Evolutionary conservation across 2,329 filamentous ascomycete species (phyloP), one percentile per base, ranked within the genome.

Genomic region (Ceratocystis colombiana): DNA sequence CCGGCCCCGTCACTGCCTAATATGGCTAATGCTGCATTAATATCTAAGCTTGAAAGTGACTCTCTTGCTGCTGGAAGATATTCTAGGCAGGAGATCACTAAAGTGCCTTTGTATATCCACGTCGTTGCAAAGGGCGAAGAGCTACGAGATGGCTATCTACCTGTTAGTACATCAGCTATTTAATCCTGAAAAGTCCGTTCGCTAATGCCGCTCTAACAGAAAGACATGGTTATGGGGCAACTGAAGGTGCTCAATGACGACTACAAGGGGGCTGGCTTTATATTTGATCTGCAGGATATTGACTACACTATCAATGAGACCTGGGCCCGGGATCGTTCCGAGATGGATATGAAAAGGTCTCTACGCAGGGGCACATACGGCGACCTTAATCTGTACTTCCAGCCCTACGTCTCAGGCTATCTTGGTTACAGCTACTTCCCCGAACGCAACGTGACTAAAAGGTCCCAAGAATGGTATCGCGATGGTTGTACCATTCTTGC

Each of bases 371-470:
- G 79, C 61, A 73, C 74, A 67, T 80, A 80, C 72, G 68, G 68
- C 28, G 71, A 71, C n/a, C 73, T 76, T 5, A 76, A 73, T 70
- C 70, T 78, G 48, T 75, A 77, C 67, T 74, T 75, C 57, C 72
- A 77, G 64, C 71, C 71, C 22, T 68, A 71, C 59, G 71, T 79
- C 57, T 73, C 71, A 62, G 72, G 72, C 63, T 71, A 75, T 61
- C 73, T 80, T 7, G 77, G 79, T 12, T 78, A 79, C 73, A 79
- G 76, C 74, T 79, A 78, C 73, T 79, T 78, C 74, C 79, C 78
- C 25, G 68, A 66, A n/a, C 70, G 71, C 57, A 68, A 71, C 17
- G 75, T 73, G 63, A 68, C 71, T 17, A 41, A 70, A 15, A 70
- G 71, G 17, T 73, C 73, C 64, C 68, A 71, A 41, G 75, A 72